These are phyloP conservation scores for Candida maesae DNA, from an alignment of 805 yeast genomes.

Conservation along the genomic window DNA sequence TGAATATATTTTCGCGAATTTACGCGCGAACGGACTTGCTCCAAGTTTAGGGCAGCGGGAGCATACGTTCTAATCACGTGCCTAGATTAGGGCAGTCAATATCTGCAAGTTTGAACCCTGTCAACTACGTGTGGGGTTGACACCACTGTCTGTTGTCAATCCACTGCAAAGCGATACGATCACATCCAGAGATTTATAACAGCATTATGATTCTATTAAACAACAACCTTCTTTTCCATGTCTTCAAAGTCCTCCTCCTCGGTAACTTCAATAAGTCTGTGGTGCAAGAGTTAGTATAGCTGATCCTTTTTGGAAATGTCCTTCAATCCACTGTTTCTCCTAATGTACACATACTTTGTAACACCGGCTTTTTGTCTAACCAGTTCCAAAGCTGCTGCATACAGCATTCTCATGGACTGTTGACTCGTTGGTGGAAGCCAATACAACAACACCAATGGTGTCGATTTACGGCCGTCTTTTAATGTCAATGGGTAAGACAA, in stretches of 20 bases:
- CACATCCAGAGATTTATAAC: too few species aligned
- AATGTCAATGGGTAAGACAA: slow-evolving; percentile 71
- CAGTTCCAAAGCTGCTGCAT: slow-evolving; percentile 86
- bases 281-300: slow-evolving; percentile 17
- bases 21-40: not conserved
- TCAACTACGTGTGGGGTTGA: too few species aligned
- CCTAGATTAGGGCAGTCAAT: not conserved
- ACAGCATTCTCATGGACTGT: slow-evolving; percentile 78
- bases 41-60: not conserved
- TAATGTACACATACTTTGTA: slow-evolving; percentile 31
- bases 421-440: slow-evolving; percentile 88
- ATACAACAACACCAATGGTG: slow-evolving; percentile 77
- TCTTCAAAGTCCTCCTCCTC: slow-evolving; percentile 72
- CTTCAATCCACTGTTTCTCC: too few species aligned
- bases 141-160: too few species aligned
- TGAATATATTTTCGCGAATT: not conserved
- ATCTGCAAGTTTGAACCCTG: too few species aligned
- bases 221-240: slow-evolving; percentile 36
- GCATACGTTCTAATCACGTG: too few species aligned
- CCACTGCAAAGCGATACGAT: too few species aligned
- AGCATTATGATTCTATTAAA: not conserved
- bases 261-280: slow-evolving; percentile 52
- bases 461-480: slow-evolving; percentile 66
- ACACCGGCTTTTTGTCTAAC: slow-evolving; percentile 55
- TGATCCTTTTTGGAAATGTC: too few species aligned